Evolutionary conservation across 1,284 basidiomycete genomes (phyloP), one percentile per base, ranked within the genome.

Genomic region (Trichosporon sp.): DNA sequence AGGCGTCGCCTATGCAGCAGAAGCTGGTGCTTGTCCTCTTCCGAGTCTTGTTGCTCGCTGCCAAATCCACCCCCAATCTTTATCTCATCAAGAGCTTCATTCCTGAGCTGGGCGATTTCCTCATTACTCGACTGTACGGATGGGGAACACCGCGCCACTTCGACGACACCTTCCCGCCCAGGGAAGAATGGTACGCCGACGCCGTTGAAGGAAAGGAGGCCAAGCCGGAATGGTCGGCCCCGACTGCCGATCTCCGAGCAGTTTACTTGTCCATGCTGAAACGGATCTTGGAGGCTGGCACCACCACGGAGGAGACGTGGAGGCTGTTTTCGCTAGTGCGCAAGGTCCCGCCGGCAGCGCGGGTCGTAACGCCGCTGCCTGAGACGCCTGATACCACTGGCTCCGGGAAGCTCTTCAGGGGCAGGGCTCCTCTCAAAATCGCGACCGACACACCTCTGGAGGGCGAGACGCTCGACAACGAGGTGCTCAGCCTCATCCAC

Each of bases 401-500:
- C 25, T 40, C 27, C n/a, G 31, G 34, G 32, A 59, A 61, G 19
- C 54, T 37, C 13, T 29, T 61, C 29, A 34, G 52, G 7, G 60
- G 52, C 52, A 54, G 33, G 33, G 59, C 54, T 5, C 49, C 56
- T n/a, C 32, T 64, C 46, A 49, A 49, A 37, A 56, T 58, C 25
- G 37, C 56, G 16, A 56, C 13, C 9, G 33, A 29, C 9, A 40
- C 58, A 16, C 63, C 40, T 16, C 27, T 32, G 13, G 44, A 25
- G 6, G 59, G 33, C 11, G 68, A 69, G 36, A 62, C 67, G 11
- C 69, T 80, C 11, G 66, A 77, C 54, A 33, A 69, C 2, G 79
- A 81, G 37, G 68, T 81, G 0, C 65, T 81, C 7, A 73, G 75
- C 8, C 66, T 79, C 14, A 69, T 81, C 8, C 65, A 70, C 19